A percentile compares a stretch with the other conserved stretches of the same genome.
Conservation (phyloP, 345 rosid species). For the Rhodomyrtus tomentosa region DNA sequence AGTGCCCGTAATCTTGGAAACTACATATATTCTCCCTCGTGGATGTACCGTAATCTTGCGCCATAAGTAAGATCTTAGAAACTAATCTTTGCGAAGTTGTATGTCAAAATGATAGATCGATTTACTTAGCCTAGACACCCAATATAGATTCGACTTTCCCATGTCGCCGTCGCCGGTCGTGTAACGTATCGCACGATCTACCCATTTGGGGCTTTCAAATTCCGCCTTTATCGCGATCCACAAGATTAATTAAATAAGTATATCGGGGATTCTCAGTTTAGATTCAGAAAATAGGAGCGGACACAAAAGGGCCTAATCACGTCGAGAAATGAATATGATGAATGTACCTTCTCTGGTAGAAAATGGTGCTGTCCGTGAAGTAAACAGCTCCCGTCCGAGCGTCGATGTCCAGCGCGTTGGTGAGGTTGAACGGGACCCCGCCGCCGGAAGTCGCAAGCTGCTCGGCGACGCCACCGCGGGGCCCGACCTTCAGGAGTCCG, state of each 20-base stretch:
- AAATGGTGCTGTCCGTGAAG: slow-evolving; percentile 37
- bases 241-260: neutral
- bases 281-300: neutral
- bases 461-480: slow-evolving; percentile 24
- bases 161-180: neutral
- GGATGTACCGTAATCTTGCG: neutral
- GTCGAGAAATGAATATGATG: neutral
- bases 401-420: slow-evolving; percentile 39
- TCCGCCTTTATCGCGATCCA: fast-evolving
- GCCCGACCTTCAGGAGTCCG: slow-evolving; percentile 34
- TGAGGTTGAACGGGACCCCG: slow-evolving; percentile 25
- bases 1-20: neutral
- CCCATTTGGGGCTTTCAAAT: neutral
- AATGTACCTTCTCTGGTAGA: slow-evolving; percentile 32
- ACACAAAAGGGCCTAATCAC: neutral
- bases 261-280: neutral
- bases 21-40: neutral
- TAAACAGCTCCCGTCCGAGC: slow-evolving; percentile 22
- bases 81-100: neutral
- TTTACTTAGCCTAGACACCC: neutral
- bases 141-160: neutral
- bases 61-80: neutral
- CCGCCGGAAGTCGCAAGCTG: slow-evolving; percentile 16
- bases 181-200: neutral
- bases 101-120: neutral